These are phyloP conservation scores for Coffea humblotiana DNA, from an alignment of 305 asterid species.

Conservation along the genomic window DNA sequence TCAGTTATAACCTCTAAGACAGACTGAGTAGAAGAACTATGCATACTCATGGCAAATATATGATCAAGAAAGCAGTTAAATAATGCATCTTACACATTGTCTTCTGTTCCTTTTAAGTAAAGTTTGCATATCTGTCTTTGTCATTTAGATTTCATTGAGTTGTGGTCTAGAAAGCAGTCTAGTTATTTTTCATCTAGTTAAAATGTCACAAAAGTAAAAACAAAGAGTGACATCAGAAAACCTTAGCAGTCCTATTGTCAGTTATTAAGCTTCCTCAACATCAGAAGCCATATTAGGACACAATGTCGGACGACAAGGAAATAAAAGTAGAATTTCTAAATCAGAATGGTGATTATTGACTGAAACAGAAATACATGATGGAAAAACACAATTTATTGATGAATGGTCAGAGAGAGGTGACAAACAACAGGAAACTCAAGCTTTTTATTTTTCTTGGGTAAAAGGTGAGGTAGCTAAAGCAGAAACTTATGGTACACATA, in stretches of 20 bases:
- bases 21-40: not conserved
- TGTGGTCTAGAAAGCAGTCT: not conserved
- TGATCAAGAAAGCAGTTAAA: not conserved
- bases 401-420: not conserved
- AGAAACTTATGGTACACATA: not conserved
- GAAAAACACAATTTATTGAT: not conserved
- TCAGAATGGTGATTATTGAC: not conserved
- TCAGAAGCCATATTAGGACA: not conserved
- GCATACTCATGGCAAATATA: not conserved
- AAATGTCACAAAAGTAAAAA: not conserved
- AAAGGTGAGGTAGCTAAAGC: not conserved
- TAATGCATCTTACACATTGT: not conserved
- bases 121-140: not conserved
- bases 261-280: not conserved
- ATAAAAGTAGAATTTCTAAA: too few species aligned
- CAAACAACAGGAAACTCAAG: not conserved
- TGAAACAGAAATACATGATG: not conserved
- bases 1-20: not conserved
- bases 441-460: not conserved
- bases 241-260: not conserved
- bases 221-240: not conserved
- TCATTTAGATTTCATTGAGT: not conserved
- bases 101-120: not conserved
- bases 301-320: not conserved
- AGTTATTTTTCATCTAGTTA: not conserved